These are phyloP conservation scores for Calonectria pseudoreteaudii DNA, from an alignment of 2,329 filamentous ascomycete species.

Conservation along the genomic window DNA sequence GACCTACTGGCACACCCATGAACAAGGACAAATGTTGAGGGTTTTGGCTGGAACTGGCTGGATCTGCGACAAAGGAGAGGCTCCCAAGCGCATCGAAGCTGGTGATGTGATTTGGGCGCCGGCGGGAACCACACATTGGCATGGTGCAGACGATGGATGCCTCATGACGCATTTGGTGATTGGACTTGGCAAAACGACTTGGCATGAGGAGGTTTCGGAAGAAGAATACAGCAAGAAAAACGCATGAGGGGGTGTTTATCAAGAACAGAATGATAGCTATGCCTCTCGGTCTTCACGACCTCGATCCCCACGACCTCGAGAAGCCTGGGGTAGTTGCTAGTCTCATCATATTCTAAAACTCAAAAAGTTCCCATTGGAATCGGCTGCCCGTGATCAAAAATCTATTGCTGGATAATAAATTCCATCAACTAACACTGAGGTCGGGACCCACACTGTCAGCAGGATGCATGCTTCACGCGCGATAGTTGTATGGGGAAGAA, in stretches of 20 bases:
- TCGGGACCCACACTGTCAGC: neutral
- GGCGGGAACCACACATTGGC: neutral
- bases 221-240: neutral
- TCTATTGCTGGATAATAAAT: too few species aligned
- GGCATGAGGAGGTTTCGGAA: neutral
- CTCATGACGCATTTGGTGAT: neutral
- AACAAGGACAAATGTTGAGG: neutral
- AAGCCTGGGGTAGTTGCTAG: neutral
- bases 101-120: neutral
- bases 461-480: neutral
- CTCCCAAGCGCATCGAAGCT: neutral
- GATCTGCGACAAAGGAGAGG: neutral
- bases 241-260: neutral
- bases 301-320: too few species aligned
- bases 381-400: too few species aligned
- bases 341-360: neutral
- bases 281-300: too few species aligned
- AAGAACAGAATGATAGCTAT: neutral
- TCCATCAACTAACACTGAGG: too few species aligned
- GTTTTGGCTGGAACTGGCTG: neutral
- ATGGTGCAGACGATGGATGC: neutral
- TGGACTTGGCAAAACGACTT: neutral
- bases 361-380: neutral
- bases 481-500: neutral
- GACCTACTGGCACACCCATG: neutral